Evolutionary conservation across 176 grass and related monocot genomes (phyloP).

Genomic region (Coix lacrymajobi): DNA sequence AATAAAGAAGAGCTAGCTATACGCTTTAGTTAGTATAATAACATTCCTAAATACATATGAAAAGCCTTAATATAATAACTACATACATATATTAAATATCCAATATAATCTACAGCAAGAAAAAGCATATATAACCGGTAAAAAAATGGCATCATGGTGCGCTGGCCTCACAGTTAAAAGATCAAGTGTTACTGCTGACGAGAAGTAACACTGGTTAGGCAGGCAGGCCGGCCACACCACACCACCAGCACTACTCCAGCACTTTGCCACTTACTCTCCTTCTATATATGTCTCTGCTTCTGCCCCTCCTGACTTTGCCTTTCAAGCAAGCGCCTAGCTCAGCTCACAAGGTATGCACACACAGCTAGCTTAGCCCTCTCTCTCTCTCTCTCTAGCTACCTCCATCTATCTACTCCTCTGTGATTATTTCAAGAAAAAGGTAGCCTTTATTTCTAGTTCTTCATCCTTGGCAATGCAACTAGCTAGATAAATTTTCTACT

Average conservation of each 20-base stretch:
- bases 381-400: background rate
- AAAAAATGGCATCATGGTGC: background rate
- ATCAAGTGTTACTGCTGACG: background rate
- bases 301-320: conserved; percentile 46
- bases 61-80: background rate
- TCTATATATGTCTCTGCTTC: conserved; percentile 46
- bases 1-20: too few relatives aligned
- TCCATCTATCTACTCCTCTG: conserved; percentile 1
- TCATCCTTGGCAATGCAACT: conserved; percentile 21
- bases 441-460: conserved; percentile 9
- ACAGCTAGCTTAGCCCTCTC: background rate
- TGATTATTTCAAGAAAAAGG: conserved; percentile 30
- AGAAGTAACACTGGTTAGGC: background rate
- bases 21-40: too few relatives aligned
- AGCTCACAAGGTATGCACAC: conserved; percentile 37
- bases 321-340: conserved; percentile 44
- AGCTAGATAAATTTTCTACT: conserved; percentile 16
- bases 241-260: background rate
- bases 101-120: background rate
- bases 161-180: conserved; percentile 2
- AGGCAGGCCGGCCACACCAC: background rate
- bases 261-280: conserved; percentile 23
- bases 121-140: background rate
- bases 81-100: background rate
- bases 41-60: background rate